Base-by-base conservation (phyloP, 2,329 filamentous ascomycete species). In the Nemania diffusa region DNA sequence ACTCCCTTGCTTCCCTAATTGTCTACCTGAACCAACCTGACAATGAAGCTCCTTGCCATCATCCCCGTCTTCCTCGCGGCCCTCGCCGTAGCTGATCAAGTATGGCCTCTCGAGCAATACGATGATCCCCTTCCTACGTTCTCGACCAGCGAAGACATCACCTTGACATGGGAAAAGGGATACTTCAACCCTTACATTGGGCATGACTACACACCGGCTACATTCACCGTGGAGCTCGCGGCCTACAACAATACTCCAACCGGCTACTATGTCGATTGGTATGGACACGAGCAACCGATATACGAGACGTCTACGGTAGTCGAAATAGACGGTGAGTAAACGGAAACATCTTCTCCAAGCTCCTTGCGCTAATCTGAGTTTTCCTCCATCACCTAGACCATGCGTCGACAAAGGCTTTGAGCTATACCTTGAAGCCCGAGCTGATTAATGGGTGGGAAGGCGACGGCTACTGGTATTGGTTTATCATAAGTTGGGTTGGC, bases 31-130 rank as follows among this genome's bases (percentile, higher is more conserved):
- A 37, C 44, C 44, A 26, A 37, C 44, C n/a, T 51, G 27, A 51
- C 5, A 24, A 59, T 59, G 57, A 59, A 59, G 57, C 22, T 50
- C 44, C 20, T 59, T 59, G 44, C 57, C 27, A 50, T 59, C 44
- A 42, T 27, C 42, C 57, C 57, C 51, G 44, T 44, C 44, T 51
- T 59, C 29, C 29, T 59, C 20, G 57, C 44, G 44, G 29, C 42
- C 44, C 29, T 59, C 44, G 27, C 44, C 44, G 44, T 22, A 48
- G 57, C 57, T 20, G 57, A 59, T 32, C 57, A 59, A 59, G 57
- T 51, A n/a, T 50, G 17, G 29, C 42, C 57, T 4, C 57, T 51
- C 44, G 44, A 34, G 40, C 26, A 59, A 50, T 59, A 22, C n/a
- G 20, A 22, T 17, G 20, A 48, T 7, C 3, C 29, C 29, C 9